Percentiles rank a stretch among this genome's conserved stretches.
Evolutionary conservation across 2,329 filamentous ascomycete species (phyloP).

Genomic region (Colletotrichum aenigma): DNA sequence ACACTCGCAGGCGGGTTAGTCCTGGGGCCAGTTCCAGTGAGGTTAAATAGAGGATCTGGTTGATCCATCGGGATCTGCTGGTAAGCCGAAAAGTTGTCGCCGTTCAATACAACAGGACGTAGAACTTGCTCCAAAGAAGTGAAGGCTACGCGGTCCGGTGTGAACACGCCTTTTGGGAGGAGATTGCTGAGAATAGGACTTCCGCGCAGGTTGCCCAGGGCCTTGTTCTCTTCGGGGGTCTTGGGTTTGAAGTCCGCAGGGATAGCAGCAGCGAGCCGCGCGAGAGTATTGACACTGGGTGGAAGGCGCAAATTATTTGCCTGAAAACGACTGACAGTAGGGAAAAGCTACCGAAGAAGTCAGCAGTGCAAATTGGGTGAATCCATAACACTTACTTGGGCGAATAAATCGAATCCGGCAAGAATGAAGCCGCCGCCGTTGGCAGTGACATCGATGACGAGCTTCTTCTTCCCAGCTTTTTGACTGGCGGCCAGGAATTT

Average conservation of each 20-base stretch:
- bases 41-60: conserved; percentile 37
- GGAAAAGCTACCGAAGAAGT: conserved; percentile 45
- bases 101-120: conserved; percentile 37
- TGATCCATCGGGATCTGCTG: conserved; percentile 44
- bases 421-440: conserved; percentile 65
- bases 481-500: conserved; percentile 33
- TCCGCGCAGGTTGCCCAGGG: conserved; percentile 50
- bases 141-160: conserved; percentile 38
- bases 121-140: conserved; percentile 33
- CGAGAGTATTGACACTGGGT: conserved; percentile 50
- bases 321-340: conserved; percentile 50
- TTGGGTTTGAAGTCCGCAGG: conserved; percentile 33
- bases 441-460: conserved; percentile 62
- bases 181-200: conserved; percentile 49
- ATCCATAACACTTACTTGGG: conserved; percentile 43
- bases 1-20: conserved; percentile 44
- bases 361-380: too few relatives aligned
- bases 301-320: conserved; percentile 55
- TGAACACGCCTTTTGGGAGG: conserved; percentile 51
- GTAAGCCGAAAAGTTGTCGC: conserved; percentile 53
- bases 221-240: conserved; percentile 39
- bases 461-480: conserved; percentile 59
- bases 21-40: conserved; percentile 46
- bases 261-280: conserved; percentile 34
- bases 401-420: conserved; percentile 66